A percentile compares a stretch with the other conserved stretches of the same genome.
phyloP scores from a whole-genome alignment of 163 green algal species.

The Volvox carteri region DNA sequence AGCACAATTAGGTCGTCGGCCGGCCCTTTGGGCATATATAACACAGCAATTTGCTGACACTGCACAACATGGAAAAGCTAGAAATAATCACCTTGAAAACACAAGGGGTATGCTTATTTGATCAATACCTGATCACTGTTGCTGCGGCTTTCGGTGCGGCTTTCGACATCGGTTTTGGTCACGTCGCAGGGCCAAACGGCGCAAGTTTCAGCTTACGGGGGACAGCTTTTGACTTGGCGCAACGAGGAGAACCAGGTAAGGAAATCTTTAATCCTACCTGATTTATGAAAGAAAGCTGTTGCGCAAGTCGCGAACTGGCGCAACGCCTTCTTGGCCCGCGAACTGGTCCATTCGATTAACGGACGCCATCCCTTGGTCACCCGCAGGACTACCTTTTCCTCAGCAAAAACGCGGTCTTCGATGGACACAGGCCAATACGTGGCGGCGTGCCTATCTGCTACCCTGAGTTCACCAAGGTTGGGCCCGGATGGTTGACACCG shows the following conservation, averaged over 20 bases:
- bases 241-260: constrained; percentile 63
- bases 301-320: neutral
- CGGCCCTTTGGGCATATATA: too few species aligned
- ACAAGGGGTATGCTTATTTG: neutral
- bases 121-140: neutral
- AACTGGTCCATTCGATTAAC: too few species aligned
- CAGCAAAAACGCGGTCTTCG: constrained; percentile 86
- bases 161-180: neutral
- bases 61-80: constrained; percentile 20
- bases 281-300: neutral
- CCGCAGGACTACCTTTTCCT: constrained; percentile 82
- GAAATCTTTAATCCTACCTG: neutral
- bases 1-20: too few species aligned
- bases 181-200: constrained; percentile 68
- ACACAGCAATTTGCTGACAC: too few species aligned
- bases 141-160: neutral
- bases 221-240: constrained; percentile 81
- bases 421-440: constrained; percentile 90
- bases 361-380: neutral
- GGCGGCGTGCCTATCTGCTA: constrained; percentile 89
- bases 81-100: constrained; percentile 19
- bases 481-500: constrained; percentile 79
- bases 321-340: constrained; percentile 8
- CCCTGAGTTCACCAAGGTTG: constrained; percentile 87
- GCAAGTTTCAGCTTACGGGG: constrained; percentile 80